Conservation (phyloP, 1,139 yeast species). For the Hyphopichia burtonii region DNA sequence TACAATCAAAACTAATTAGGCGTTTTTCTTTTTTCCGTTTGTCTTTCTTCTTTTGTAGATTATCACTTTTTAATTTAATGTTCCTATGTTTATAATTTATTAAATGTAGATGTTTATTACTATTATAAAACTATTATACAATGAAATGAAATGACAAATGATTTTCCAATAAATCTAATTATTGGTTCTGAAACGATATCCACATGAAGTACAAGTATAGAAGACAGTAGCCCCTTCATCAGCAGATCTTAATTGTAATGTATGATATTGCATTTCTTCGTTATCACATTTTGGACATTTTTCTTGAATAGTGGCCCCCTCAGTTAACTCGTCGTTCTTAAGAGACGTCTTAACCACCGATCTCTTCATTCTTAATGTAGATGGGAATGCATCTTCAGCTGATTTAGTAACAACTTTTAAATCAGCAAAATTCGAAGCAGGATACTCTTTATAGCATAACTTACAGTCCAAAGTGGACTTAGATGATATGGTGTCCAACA, state of each 20-base stretch:
- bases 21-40: not conserved
- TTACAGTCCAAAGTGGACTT: slow-evolving; percentile 54
- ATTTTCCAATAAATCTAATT: slow-evolving; percentile 38
- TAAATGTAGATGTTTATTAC: not conserved
- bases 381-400: slow-evolving; percentile 90
- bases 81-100: not conserved
- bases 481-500: slow-evolving; percentile 68
- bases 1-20: slow-evolving; percentile 21
- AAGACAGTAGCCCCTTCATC: slow-evolving; percentile 98
- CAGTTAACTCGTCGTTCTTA: slow-evolving; percentile 76
- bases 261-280: slow-evolving; percentile 97
- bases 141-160: slow-evolving; percentile 3
- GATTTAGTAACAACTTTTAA: slow-evolving; percentile 85
- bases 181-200: slow-evolving; percentile 90
- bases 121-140: slow-evolving; percentile 6
- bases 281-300: slow-evolving; percentile 97
- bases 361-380: slow-evolving; percentile 72
- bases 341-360: slow-evolving; percentile 88
- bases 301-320: slow-evolving; percentile 94
- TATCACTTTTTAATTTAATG: not conserved
- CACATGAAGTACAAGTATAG: slow-evolving; percentile 92
- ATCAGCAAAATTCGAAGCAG: slow-evolving; percentile 61
- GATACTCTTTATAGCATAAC: slow-evolving; percentile 64
- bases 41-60: not conserved
- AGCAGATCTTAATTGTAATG: slow-evolving; percentile 93